phyloP scores from a whole-genome alignment of 768 basidiomycete genomes.

The Tricholoma flavovirens region DNA sequence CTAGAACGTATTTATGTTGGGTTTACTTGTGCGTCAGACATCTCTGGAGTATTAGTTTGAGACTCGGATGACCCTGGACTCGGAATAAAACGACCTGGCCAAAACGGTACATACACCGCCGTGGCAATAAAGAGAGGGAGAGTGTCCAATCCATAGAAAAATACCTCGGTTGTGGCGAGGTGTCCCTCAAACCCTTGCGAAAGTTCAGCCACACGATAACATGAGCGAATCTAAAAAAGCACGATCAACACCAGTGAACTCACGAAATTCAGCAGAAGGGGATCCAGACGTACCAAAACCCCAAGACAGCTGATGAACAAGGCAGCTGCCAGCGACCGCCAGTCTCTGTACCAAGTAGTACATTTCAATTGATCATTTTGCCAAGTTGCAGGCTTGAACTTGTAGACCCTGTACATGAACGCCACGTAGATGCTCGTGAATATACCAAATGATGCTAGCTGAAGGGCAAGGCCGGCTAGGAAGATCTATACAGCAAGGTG shows the following conservation, averaged over 20 bases:
- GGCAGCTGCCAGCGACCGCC: slow-evolving; percentile 50
- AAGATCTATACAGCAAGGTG: slow-evolving; percentile 33
- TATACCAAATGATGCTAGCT: slow-evolving; percentile 45
- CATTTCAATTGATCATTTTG: too few species aligned
- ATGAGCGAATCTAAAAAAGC: slow-evolving; percentile 49
- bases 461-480: slow-evolving; percentile 50
- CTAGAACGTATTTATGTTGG: too few species aligned
- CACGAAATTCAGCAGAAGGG: too few species aligned
- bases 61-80: background rate
- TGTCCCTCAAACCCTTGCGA: slow-evolving; percentile 57
- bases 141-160: slow-evolving; percentile 63
- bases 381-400: slow-evolving; percentile 36
- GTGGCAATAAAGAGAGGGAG: slow-evolving; percentile 62
- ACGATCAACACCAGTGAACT: too few species aligned
- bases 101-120: slow-evolving; percentile 49
- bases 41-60: background rate
- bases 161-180: slow-evolving; percentile 51
- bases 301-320: slow-evolving; percentile 53
- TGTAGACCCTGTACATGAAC: slow-evolving; percentile 46
- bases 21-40: background rate
- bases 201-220: slow-evolving; percentile 54
- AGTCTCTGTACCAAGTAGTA: slow-evolving; percentile 46
- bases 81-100: slow-evolving; percentile 56
- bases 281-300: slow-evolving; percentile 49
- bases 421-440: slow-evolving; percentile 43